Evolutionary conservation across 345 rosid species (phyloP).

Genomic region (Citrus australasica): DNA sequence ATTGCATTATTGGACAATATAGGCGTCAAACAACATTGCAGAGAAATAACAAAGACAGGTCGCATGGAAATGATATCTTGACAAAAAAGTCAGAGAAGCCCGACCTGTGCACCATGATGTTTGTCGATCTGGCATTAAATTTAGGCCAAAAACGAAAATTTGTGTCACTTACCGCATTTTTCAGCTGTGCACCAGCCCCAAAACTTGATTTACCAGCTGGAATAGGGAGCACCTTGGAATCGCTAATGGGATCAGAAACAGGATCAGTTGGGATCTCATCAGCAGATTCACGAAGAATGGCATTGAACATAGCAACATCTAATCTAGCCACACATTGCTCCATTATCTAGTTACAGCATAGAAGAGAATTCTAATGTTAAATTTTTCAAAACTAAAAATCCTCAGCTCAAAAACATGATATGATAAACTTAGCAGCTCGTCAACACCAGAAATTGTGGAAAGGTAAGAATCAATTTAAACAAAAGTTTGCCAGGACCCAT

Average conservation of each 20-base stretch:
- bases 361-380: not conserved
- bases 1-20: constrained; percentile 1
- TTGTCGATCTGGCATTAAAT: not conserved
- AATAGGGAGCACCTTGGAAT: constrained; percentile 79
- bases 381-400: not conserved
- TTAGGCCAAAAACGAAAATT: not conserved
- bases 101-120: not conserved
- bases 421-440: not conserved
- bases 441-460: not conserved
- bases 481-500: not conserved
- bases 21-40: not conserved
- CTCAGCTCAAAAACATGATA: not conserved
- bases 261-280: constrained; percentile 92
- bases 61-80: not conserved
- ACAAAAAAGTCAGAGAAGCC: not conserved
- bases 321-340: constrained; percentile 90
- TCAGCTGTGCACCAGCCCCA: constrained; percentile 89
- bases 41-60: not conserved
- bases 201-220: constrained; percentile 77
- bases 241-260: constrained; percentile 83
- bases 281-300: constrained; percentile 86
- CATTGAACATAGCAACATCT: constrained; percentile 98
- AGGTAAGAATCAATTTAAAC: not conserved
- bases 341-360: constrained; percentile 58
- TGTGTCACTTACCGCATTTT: constrained; percentile 59